Conservation (phyloP, 1,284 basidiomycete genomes). For the Trametes hirsuta region DNA sequence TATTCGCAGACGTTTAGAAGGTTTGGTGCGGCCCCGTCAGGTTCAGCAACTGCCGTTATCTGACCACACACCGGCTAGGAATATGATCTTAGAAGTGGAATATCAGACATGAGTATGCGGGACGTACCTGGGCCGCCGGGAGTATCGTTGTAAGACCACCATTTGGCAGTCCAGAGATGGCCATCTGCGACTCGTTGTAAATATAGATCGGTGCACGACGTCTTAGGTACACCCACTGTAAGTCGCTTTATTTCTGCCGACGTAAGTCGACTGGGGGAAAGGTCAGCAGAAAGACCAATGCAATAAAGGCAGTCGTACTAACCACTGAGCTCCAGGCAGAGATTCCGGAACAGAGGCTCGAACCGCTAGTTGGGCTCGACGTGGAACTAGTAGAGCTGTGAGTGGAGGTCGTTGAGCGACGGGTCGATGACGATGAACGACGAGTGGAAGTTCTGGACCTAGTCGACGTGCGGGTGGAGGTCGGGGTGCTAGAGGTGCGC, state of each 20-base stretch:
- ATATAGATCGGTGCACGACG: neutral
- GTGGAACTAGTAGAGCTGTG: constrained; percentile 54
- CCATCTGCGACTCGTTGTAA: constrained; percentile 38
- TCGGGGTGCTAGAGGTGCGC: constrained; percentile 29
- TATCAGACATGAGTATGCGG: neutral
- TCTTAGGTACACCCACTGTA: constrained; percentile 44
- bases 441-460: constrained; percentile 28
- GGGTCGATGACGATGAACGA: constrained; percentile 35
- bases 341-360: neutral
- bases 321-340: constrained; percentile 4
- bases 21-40: neutral
- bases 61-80: constrained; percentile 55
- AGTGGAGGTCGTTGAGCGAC: constrained; percentile 23
- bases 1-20: neutral
- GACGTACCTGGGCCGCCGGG: constrained; percentile 52
- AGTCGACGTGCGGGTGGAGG: constrained; percentile 30
- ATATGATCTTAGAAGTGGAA: constrained; percentile 2
- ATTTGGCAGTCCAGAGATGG: constrained; percentile 65
- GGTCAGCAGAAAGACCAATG: neutral
- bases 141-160: constrained; percentile 62
- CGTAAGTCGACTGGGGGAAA: constrained; percentile 42
- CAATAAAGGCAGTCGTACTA: neutral
- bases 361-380: constrained; percentile 26
- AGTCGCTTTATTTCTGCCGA: constrained; percentile 51
- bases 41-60: constrained; percentile 55